These are phyloP conservation scores for Phylloporus sp. DNA, from an alignment of 768 basidiomycete genomes.

Conservation along the genomic window DNA sequence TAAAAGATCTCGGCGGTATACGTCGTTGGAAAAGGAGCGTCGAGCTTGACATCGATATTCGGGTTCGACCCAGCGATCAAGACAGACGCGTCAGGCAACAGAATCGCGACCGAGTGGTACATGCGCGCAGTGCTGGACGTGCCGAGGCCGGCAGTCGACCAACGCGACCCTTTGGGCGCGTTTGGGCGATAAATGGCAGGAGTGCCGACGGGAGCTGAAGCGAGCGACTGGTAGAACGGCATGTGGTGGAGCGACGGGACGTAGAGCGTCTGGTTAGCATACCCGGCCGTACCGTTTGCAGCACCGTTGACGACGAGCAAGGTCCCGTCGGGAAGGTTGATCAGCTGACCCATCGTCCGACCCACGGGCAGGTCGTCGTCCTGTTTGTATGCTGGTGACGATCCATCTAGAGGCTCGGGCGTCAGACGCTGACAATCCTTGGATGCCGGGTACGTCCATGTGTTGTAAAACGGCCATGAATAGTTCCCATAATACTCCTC, in stretches of 20 bases:
- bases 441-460: constrained; percentile 67
- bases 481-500: constrained; percentile 74
- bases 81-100: constrained; percentile 83
- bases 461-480: constrained; percentile 64
- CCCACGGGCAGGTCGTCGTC: constrained; percentile 74
- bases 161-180: constrained; percentile 63
- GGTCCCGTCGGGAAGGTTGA: constrained; percentile 73
- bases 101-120: constrained; percentile 90
- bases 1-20: constrained; percentile 88
- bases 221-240: constrained; percentile 71
- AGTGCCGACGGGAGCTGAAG: constrained; percentile 69
- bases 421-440: constrained; percentile 77
- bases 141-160: constrained; percentile 62
- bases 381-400: constrained; percentile 51
- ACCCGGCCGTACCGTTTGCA: constrained; percentile 84
- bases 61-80: constrained; percentile 92
- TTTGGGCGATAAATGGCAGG: constrained; percentile 85
- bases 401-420: constrained; percentile 74
- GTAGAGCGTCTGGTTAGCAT: constrained; percentile 51
- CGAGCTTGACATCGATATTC: constrained; percentile 71
- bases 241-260: constrained; percentile 43
- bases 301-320: constrained; percentile 83
- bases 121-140: constrained; percentile 68
- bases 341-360: constrained; percentile 90
- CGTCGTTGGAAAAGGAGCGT: constrained; percentile 64